Percentiles rank a stretch among this genome's conserved stretches.
Conservation (phyloP, 192 early-diverging fungal species). For the Podila horticola region DNA sequence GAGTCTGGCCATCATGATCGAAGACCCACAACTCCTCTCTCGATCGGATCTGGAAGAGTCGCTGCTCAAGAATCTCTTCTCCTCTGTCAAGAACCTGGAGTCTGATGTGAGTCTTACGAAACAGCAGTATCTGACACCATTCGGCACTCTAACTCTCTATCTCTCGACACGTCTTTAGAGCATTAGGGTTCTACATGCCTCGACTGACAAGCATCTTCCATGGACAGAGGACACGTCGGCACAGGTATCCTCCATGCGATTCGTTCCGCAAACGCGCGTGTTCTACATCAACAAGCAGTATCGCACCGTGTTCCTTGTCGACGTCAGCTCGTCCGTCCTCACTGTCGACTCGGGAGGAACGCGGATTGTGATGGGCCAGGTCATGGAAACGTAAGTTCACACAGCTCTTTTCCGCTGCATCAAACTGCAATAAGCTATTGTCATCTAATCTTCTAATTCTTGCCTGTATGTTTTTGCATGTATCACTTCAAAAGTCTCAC, state of each 20-base stretch:
- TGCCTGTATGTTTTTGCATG: slow-evolving; percentile 4
- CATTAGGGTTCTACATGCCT: slow-evolving; percentile 29
- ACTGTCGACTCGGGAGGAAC: slow-evolving; percentile 58
- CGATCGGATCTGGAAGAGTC: slow-evolving; percentile 42
- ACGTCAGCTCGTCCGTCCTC: slow-evolving; percentile 74
- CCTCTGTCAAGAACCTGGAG: slow-evolving; percentile 20
- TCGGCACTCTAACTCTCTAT: no score
- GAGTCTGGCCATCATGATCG: slow-evolving; percentile 32
- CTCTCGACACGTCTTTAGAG: slow-evolving; percentile 11
- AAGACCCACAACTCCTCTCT: slow-evolving; percentile 28
- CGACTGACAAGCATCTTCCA: slow-evolving; percentile 47
- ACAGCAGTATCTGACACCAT: no score
- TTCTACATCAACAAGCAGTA: slow-evolving; percentile 66
- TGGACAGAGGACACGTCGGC: slow-evolving; percentile 27
- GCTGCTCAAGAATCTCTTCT: slow-evolving; percentile 26
- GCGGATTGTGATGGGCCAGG: slow-evolving; percentile 60
- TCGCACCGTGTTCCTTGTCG: slow-evolving; percentile 74
- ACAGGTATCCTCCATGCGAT: slow-evolving; percentile 31
- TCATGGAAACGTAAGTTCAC: slow-evolving; percentile 57
- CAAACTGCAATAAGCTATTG: background rate
- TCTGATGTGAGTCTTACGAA: slow-evolving; percentile 15
- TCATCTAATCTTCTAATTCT: background rate
- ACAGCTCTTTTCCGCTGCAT: background rate
- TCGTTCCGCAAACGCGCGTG: slow-evolving; percentile 77
- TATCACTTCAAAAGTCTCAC: slow-evolving; percentile 20